Percentiles rank a stretch among this genome's conserved stretches.
Conservation (phyloP, 345 rosid genomes). For the Toxicodendron radicans region DNA sequence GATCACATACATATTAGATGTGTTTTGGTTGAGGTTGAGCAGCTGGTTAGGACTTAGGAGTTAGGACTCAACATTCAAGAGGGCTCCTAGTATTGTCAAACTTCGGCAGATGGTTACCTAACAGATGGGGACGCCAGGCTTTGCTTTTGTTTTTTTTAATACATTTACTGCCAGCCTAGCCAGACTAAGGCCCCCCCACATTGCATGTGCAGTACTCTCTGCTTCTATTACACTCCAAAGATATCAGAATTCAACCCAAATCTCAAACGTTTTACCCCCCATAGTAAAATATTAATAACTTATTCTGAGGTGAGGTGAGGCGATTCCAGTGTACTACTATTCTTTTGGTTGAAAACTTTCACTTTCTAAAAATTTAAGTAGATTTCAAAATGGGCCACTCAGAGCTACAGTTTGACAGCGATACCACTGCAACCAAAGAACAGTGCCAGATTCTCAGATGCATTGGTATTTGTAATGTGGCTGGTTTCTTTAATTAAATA, state of each 20-base stretch:
- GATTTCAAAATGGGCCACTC: background rate
- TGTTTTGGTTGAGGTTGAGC: too few species aligned
- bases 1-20: background rate
- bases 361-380: background rate
- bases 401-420: background rate
- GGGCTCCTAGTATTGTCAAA: background rate
- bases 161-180: background rate
- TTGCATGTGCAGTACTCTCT: background rate
- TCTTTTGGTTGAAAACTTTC: background rate
- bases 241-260: background rate
- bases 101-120: background rate
- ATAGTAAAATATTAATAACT: background rate
- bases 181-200: background rate
- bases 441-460: background rate
- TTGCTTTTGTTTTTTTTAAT: background rate
- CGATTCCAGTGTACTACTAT: background rate
- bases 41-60: background rate
- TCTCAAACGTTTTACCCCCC: background rate
- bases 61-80: background rate
- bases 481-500: too few species aligned
- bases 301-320: background rate
- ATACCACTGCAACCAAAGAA: background rate
- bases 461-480: background rate
- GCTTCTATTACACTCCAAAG: constrained; percentile 11
- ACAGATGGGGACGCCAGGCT: background rate